phyloP scores from a whole-genome alignment of 139 green algal genomes.

The Volvox africanus region DNA sequence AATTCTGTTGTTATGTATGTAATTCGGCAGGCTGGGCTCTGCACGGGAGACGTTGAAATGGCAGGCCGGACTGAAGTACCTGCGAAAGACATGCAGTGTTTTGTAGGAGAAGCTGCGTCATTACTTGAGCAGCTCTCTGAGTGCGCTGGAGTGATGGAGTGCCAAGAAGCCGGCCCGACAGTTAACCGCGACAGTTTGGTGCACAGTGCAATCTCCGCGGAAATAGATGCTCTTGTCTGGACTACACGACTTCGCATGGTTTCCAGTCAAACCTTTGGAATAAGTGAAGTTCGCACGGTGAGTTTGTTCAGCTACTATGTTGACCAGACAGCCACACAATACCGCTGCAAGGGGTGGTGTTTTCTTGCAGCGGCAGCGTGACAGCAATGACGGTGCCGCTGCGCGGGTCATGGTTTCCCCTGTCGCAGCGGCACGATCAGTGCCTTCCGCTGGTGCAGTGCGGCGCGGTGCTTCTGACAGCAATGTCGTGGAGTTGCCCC shows the following conservation, averaged over 20 bases:
- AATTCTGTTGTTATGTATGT: too few relatives aligned
- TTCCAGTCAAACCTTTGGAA: neutral
- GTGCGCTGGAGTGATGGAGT: neutral
- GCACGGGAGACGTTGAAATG: too few relatives aligned
- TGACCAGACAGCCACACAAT: too few relatives aligned
- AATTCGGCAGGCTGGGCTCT: too few relatives aligned
- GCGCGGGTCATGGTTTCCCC: neutral
- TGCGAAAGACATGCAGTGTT: neutral
- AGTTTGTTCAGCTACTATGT: neutral
- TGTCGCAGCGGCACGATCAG: neutral
- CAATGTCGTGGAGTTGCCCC: conserved; percentile 35
- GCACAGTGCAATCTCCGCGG: conserved; percentile 3
- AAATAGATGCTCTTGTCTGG: neutral
- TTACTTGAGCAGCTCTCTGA: neutral
- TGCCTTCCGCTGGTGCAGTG: neutral
- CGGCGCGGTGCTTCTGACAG: conserved; percentile 9
- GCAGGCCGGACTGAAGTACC: neutral
- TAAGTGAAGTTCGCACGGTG: neutral
- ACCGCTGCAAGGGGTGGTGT: neutral
- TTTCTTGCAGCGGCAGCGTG: neutral
- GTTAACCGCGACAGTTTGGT: neutral
- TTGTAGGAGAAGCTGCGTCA: neutral
- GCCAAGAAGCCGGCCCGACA: neutral
- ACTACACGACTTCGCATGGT: neutral
- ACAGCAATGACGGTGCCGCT: neutral